Percentiles rank a stretch among this genome's conserved stretches.
Conservation (phyloP, 1,284 basidiomycete species). For the Ceratobasidium sp. region DNA sequence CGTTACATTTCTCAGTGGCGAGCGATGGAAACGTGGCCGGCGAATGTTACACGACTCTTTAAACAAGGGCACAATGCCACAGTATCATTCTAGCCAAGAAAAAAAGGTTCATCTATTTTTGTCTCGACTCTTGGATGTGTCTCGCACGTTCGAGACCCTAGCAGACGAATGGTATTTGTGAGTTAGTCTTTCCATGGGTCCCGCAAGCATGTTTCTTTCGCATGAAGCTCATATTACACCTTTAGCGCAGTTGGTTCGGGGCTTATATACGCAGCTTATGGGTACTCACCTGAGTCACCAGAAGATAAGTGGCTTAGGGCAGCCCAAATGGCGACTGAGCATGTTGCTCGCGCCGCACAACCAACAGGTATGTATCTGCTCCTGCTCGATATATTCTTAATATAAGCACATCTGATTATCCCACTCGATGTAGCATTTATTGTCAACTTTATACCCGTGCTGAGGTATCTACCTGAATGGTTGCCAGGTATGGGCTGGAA, state of each 20-base stretch:
- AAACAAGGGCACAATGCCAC: neutral
- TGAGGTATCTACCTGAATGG: constrained; percentile 12
- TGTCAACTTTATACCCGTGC: constrained; percentile 19
- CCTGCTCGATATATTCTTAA: neutral
- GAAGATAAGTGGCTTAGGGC: constrained; percentile 22
- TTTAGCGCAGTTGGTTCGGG: constrained; percentile 10
- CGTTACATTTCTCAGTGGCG: neutral
- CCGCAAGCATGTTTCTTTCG: neutral
- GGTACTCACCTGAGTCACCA: constrained; percentile 9
- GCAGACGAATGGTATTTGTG: constrained; percentile 13
- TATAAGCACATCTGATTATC: neutral
- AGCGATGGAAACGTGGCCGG: constrained; percentile 28
- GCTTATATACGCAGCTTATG: constrained; percentile 13
- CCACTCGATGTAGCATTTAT: neutral
- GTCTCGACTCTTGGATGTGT: neutral
- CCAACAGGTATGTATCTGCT: constrained; percentile 6
- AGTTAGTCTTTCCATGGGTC: neutral
- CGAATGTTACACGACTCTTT: constrained; percentile 26
- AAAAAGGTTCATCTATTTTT: neutral
- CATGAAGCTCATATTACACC: no score
- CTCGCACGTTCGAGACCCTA: neutral
- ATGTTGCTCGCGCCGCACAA: neutral
- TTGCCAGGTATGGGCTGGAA: constrained; percentile 17
- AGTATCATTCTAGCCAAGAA: neutral
- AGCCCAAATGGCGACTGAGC: neutral